Evolutionary conservation across 495 filamentous ascomycete species (phyloP).

Genomic region (Penicillium pancosmium): DNA sequence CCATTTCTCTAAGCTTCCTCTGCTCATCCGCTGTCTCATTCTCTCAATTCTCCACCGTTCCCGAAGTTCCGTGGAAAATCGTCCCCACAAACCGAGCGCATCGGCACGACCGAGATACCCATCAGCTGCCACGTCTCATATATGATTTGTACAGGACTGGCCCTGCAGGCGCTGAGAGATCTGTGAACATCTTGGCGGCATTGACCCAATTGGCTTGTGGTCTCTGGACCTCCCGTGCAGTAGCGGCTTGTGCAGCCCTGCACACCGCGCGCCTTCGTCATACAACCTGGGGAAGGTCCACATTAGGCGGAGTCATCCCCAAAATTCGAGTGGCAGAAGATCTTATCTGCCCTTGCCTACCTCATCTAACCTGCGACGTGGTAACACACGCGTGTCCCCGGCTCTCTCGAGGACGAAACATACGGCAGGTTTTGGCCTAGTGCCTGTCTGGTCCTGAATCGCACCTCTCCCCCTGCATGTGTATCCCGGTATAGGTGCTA

Average conservation of each 20-base stretch:
- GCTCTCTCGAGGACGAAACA: neutral
- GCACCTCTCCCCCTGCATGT: neutral
- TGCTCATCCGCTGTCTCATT: neutral
- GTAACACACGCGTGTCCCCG: constrained; percentile 4
- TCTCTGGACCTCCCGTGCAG: constrained; percentile 13
- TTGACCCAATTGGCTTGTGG: constrained; percentile 11
- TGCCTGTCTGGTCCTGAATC: neutral
- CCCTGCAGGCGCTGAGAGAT: constrained; percentile 3
- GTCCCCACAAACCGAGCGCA: constrained; percentile 13
- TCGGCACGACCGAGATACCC: neutral
- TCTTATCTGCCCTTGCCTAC: constrained; percentile 14
- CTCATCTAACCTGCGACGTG: constrained; percentile 7
- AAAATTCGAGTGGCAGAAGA: constrained; percentile 8
- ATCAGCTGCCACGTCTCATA: constrained; percentile 5
- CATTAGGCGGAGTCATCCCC: constrained; percentile 11
- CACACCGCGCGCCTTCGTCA: constrained; percentile 17
- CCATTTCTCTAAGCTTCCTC: neutral
- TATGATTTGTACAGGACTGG: constrained; percentile 3
- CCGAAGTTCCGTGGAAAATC: constrained; percentile 4
- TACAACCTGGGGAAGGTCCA: constrained; percentile 20
- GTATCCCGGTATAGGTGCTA: neutral
- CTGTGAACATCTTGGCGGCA: constrained; percentile 1
- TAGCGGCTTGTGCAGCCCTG: constrained; percentile 17
- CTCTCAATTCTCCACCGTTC: neutral
- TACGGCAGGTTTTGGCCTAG: constrained; percentile 1